phyloP scores from a whole-genome alignment of 371 early-diverging fungal genomes.

The Circinella umbellata region DNA sequence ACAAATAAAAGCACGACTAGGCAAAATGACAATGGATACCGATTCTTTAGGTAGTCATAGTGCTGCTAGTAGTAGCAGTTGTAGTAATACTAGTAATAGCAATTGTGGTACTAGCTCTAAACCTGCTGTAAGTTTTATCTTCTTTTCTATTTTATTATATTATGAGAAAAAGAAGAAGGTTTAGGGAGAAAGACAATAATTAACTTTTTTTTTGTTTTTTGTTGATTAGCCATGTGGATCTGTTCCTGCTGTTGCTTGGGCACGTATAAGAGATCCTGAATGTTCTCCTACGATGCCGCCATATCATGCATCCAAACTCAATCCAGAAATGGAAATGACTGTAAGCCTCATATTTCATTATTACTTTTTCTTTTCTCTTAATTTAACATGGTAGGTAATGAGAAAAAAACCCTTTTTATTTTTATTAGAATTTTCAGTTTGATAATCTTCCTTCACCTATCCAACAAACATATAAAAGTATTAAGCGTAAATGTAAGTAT shows the following conservation, averaged over 20 bases:
- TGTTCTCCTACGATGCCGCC: slow-evolving; percentile 31
- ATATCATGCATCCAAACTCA: slow-evolving; percentile 50
- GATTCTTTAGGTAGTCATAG: slow-evolving; percentile 5
- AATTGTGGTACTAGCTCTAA: not conserved
- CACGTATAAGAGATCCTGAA: slow-evolving; percentile 32
- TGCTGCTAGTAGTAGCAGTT: not conserved
- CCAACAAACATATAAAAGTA: slow-evolving; percentile 33
- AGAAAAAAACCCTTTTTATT: not conserved
- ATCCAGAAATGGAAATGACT: slow-evolving; percentile 53
- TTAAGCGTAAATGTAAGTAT: slow-evolving; percentile 49
- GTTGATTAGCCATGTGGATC: not conserved
- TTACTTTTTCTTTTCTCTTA: not conserved
- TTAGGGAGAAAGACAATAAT: not conserved
- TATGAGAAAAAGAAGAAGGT: not conserved
- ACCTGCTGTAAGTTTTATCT: not conserved
- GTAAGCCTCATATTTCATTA: slow-evolving; percentile 21
- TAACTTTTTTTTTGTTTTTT: not conserved
- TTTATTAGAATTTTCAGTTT: slow-evolving; percentile 40
- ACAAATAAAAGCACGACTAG: slow-evolving; percentile 28
- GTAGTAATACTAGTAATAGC: slow-evolving; percentile 1
- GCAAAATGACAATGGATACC: slow-evolving; percentile 22
- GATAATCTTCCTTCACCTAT: slow-evolving; percentile 41
- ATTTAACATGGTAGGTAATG: not conserved
- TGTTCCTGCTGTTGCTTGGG: slow-evolving; percentile 49
- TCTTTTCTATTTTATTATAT: too few relatives aligned